A percentile compares a stretch with the other conserved stretches of the same genome.
phyloP scores from a whole-genome alignment of 805 yeast species.

The Sugiyamaella lignohabitans region DNA sequence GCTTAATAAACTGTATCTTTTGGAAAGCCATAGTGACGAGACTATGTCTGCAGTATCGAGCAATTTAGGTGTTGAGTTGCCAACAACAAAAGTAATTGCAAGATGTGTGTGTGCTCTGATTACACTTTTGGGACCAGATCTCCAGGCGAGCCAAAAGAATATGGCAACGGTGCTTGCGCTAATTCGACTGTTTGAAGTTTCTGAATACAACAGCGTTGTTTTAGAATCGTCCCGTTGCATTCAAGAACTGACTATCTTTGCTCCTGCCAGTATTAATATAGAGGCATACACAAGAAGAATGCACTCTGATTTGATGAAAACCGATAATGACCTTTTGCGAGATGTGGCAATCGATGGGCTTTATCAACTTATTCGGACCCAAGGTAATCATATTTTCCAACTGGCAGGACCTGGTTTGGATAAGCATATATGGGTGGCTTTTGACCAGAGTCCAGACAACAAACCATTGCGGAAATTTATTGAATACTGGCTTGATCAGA shows the following conservation, averaged over 20 bases:
- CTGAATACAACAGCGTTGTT: slow-evolving; percentile 28
- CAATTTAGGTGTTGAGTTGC: slow-evolving; percentile 42
- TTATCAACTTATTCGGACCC: slow-evolving; percentile 51
- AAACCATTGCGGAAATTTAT: slow-evolving; percentile 42
- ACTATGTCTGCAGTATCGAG: slow-evolving; percentile 40
- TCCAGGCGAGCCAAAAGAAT: slow-evolving; percentile 25
- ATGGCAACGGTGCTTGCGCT: slow-evolving; percentile 23
- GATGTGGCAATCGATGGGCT: slow-evolving; percentile 49
- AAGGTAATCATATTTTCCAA: slow-evolving; percentile 43
- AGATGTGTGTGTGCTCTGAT: slow-evolving; percentile 42
- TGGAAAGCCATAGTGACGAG: slow-evolving; percentile 47
- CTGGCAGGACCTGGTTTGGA: slow-evolving; percentile 38
- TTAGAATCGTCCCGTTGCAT: slow-evolving; percentile 37
- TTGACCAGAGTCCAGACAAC: slow-evolving; percentile 42
- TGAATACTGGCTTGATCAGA: slow-evolving; percentile 54
- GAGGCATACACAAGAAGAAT: slow-evolving; percentile 25
- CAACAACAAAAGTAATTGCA: slow-evolving; percentile 41
- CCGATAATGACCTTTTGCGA: slow-evolving; percentile 20
- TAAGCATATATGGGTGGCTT: slow-evolving; percentile 54
- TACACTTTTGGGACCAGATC: slow-evolving; percentile 53
- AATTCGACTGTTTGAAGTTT: slow-evolving; percentile 33
- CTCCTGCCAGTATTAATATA: slow-evolving; percentile 33
- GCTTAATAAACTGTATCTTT: slow-evolving; percentile 36
- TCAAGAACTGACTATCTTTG: slow-evolving; percentile 46
- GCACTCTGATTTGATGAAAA: slow-evolving; percentile 17